Evolutionary conservation across 2,329 filamentous ascomycete species (phyloP).

Genomic region (Stachybotrys echinatus): DNA sequence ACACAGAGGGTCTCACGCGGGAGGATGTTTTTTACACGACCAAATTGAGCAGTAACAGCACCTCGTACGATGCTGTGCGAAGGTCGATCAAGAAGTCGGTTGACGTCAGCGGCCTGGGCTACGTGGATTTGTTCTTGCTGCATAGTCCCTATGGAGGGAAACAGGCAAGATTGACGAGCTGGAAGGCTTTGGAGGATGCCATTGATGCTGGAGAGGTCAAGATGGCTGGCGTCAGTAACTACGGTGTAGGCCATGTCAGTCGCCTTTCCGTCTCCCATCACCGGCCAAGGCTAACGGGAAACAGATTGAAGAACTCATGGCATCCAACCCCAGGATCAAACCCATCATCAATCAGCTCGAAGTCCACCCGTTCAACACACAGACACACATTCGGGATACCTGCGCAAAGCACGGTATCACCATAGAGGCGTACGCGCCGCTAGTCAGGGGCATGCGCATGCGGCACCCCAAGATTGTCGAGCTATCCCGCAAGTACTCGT

Average conservation of each 20-base stretch:
- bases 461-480: constrained; percentile 56
- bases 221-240: constrained; percentile 26
- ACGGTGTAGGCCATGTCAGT: constrained; percentile 66
- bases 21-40: constrained; percentile 75
- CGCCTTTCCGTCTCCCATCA: not conserved
- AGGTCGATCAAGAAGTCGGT: constrained; percentile 61
- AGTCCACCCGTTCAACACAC: constrained; percentile 77
- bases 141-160: constrained; percentile 75
- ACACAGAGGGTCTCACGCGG: constrained; percentile 48
- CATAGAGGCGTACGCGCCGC: constrained; percentile 75
- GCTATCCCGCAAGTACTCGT: constrained; percentile 63
- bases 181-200: constrained; percentile 73
- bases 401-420: constrained; percentile 63
- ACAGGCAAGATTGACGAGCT: constrained; percentile 62
- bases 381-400: constrained; percentile 58
- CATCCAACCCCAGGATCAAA: constrained; percentile 52
- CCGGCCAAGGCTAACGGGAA: not conserved
- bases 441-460: constrained; percentile 67
- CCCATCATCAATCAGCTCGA: constrained; percentile 79
- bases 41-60: constrained; percentile 64
- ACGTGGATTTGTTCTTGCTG: constrained; percentile 74
- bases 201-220: constrained; percentile 65
- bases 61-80: constrained; percentile 62
- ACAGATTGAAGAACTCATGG: constrained; percentile 64
- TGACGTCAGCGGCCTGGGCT: constrained; percentile 60